Percentiles rank a stretch among this genome's conserved stretches.
These are phyloP conservation scores for Glycine soja DNA, from an alignment of 306 rosid species.

Conservation along the genomic window DNA sequence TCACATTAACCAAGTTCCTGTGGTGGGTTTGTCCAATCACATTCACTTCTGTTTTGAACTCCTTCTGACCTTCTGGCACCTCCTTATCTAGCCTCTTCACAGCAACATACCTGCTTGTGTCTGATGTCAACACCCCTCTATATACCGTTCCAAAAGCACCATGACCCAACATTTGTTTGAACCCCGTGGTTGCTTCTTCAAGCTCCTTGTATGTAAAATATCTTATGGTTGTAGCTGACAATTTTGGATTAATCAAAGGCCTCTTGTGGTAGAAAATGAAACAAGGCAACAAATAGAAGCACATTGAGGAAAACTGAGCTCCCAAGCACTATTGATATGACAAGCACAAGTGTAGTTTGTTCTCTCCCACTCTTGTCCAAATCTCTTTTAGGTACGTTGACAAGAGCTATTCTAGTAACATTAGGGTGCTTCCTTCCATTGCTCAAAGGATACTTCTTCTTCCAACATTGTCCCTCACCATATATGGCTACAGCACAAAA, in stretches of 20 bases:
- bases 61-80: slow-evolving; percentile 49
- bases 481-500: slow-evolving; percentile 8
- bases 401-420: slow-evolving; percentile 1
- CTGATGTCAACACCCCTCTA: slow-evolving; percentile 44
- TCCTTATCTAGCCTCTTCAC: slow-evolving; percentile 51
- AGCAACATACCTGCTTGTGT: slow-evolving; percentile 46
- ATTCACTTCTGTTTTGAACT: slow-evolving; percentile 17
- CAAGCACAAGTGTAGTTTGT: neutral
- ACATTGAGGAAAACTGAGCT: slow-evolving; percentile 46
- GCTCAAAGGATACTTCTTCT: slow-evolving; percentile 47
- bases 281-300: slow-evolving; percentile 13
- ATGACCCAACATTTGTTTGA: slow-evolving; percentile 39
- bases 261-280: slow-evolving; percentile 16
- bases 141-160: slow-evolving; percentile 47
- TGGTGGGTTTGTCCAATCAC: slow-evolving; percentile 24
- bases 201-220: slow-evolving; percentile 26
- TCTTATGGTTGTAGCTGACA: neutral
- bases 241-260: neutral
- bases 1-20: slow-evolving; percentile 22
- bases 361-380: neutral
- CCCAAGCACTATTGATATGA: slow-evolving; percentile 44
- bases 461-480: neutral
- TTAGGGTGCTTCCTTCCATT: slow-evolving; percentile 37
- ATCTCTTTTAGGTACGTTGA: slow-evolving; percentile 14
- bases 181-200: slow-evolving; percentile 43